Base-by-base conservation (phyloP, 345 rosid genomes). In the Gossypium thurberi region DNA sequence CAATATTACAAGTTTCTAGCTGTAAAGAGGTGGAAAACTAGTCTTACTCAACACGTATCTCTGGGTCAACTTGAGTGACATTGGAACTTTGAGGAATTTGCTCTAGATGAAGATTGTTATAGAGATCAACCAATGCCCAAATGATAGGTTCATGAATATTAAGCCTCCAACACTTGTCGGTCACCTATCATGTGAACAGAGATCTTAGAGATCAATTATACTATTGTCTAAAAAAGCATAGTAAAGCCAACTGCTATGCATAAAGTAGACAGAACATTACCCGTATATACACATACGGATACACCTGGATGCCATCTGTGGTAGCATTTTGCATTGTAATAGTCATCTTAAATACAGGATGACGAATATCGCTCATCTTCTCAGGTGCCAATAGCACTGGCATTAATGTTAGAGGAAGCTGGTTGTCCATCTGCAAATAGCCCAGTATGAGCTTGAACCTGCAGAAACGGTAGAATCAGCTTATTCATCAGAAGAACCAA, bases 401-500 rank as follows among this genome's bases (percentile, higher is more conserved):
- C 97, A 92, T 88, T 78, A 90, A 81, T 76, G 98, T 84, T 71
- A 94, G 82, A 82, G 98, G 98, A 63, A 94, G 97, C 83, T 92
- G 96, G 83, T 94, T 94, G 81, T 94, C 98, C 65, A 94, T 82
- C 85, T 94, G 98, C 82, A 92, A 73, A 80, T 84, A 75, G 55
- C 97, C 98, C 76, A 92, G 74, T 73, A 90, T 88, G 81, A 94
- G 79, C 85, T 94, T 94, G 88, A 94, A 88, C 94, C 98, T 94
- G 67, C 75, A 91, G 44, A 73, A 71, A 46, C 70, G 53, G 47
- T 37, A 78, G 37, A 75, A 61, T 65, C 47, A 72, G 42, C 40
- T 58, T 53, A 55, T n/a, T 56, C 61, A 71, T 13, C 28, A 56
- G 33, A 25, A 65, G 47, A 17, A 42, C 40, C 21, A 59, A 52